phyloP scores from a whole-genome alignment of 2,329 filamentous ascomycete species.

The Colletotrichum paranaense region DNA sequence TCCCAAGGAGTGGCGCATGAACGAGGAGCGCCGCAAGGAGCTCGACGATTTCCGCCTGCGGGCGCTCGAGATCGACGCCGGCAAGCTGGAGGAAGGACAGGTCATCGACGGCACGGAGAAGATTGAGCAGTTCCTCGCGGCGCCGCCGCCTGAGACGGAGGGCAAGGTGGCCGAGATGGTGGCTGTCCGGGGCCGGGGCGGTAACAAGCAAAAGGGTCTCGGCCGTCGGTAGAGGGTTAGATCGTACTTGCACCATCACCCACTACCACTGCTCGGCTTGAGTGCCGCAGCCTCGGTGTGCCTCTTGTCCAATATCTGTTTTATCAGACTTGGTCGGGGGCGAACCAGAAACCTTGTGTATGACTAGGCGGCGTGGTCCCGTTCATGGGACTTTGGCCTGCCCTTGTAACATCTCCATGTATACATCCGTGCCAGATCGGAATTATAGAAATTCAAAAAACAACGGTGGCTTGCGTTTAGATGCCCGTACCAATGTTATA shows the following conservation, averaged over 20 bases:
- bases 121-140: conserved; percentile 54
- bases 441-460: conserved; percentile 27
- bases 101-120: conserved; percentile 68
- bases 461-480: not conserved
- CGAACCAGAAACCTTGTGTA: conserved; percentile 12
- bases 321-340: not conserved
- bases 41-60: conserved; percentile 71
- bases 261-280: not conserved
- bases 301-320: not conserved
- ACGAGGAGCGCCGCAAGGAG: conserved; percentile 72
- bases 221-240: conserved; percentile 5
- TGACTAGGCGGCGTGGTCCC: conserved; percentile 25
- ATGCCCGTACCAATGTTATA: not conserved
- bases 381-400: not conserved
- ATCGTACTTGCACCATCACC: not conserved
- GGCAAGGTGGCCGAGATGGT: conserved; percentile 46
- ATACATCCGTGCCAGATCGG: conserved; percentile 25
- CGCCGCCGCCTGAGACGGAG: conserved; percentile 40
- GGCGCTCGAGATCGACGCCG: conserved; percentile 63
- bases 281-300: not conserved
- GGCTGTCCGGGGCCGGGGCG: conserved; percentile 33
- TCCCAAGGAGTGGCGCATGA: conserved; percentile 86
- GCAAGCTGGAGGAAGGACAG: conserved; percentile 62
- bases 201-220: conserved; percentile 5
- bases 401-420: conserved; percentile 36